Conservation (phyloP, 805 yeast species). For the Metschnikowia lochheadii region DNA sequence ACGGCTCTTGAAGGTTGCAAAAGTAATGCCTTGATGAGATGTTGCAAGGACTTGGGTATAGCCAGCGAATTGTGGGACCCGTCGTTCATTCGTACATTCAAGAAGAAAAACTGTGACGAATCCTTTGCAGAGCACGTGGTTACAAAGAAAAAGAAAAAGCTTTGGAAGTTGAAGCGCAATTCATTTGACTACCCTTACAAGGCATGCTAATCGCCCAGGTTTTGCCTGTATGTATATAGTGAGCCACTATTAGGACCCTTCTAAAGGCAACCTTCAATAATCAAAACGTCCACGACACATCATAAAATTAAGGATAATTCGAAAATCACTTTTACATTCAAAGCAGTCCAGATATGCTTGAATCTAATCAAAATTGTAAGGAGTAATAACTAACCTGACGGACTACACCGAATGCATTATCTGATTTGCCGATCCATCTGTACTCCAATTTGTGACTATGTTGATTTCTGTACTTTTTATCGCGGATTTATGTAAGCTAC, state of each 20-base stretch:
- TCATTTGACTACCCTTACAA: conserved; percentile 84
- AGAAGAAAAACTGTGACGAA: conserved; percentile 59
- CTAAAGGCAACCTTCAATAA: background rate
- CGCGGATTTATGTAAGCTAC: no score
- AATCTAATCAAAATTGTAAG: no score
- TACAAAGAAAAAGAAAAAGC: conserved; percentile 80
- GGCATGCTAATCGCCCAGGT: conserved; percentile 10
- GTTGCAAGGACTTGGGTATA: conserved; percentile 95
- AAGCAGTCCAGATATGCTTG: no score
- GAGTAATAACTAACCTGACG: no score
- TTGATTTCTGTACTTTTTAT: no score
- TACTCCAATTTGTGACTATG: no score
- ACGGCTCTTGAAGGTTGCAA: conserved; percentile 98
- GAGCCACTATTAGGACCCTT: background rate
- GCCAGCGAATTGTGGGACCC: conserved; percentile 99
- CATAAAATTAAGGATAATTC: no score
- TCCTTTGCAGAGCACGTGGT: conserved; percentile 80
- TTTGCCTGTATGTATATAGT: background rate
- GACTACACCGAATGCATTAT: no score
- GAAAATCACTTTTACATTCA: no score
- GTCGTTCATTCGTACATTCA: conserved; percentile 56
- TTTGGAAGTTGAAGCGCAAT: conserved; percentile 82
- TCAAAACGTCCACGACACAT: background rate
- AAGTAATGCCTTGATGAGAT: conserved; percentile 94
- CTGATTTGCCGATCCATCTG: no score